phyloP scores from a whole-genome alignment of 2,329 filamentous ascomycete genomes.

The Penicillium sp. region DNA sequence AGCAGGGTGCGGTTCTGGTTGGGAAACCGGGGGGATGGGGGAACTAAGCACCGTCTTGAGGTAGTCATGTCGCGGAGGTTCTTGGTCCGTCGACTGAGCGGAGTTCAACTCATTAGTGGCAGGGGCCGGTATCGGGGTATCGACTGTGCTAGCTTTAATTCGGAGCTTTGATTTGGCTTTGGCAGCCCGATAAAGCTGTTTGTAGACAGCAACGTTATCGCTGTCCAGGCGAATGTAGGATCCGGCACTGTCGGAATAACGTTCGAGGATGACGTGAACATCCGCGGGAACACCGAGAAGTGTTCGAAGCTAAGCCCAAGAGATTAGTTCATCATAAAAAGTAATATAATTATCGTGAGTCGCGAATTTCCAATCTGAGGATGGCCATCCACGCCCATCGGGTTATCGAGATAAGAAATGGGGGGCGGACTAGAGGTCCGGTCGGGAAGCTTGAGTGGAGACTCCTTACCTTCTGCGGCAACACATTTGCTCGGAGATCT shows the following conservation, averaged over 20 bases:
- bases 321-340: constrained; percentile 11
- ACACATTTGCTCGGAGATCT: constrained; percentile 66
- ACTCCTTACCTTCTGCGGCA: constrained; percentile 75
- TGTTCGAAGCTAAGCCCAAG: constrained; percentile 57
- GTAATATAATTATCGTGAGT: not conserved
- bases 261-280: constrained; percentile 67
- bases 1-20: constrained; percentile 10
- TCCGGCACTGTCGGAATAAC: constrained; percentile 88
- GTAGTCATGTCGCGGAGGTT: constrained; percentile 33
- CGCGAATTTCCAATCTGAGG: constrained; percentile 3
- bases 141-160: constrained; percentile 60
- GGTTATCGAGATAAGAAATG: constrained; percentile 16
- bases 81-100: constrained; percentile 14
- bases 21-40: constrained; percentile 19
- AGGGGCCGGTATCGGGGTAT: constrained; percentile 16
- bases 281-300: constrained; percentile 60
- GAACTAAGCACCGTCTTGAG: constrained; percentile 41
- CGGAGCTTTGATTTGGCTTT: constrained; percentile 98
- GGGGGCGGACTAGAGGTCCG: constrained; percentile 20
- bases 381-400: constrained; percentile 6
- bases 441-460: constrained; percentile 31
- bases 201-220: constrained; percentile 77
- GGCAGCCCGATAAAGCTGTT: constrained; percentile 91
- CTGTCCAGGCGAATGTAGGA: constrained; percentile 74
- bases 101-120: constrained; percentile 12